Conservation (phyloP, 192 early-diverging fungal species). For the Helicostylum pulchrum region DNA sequence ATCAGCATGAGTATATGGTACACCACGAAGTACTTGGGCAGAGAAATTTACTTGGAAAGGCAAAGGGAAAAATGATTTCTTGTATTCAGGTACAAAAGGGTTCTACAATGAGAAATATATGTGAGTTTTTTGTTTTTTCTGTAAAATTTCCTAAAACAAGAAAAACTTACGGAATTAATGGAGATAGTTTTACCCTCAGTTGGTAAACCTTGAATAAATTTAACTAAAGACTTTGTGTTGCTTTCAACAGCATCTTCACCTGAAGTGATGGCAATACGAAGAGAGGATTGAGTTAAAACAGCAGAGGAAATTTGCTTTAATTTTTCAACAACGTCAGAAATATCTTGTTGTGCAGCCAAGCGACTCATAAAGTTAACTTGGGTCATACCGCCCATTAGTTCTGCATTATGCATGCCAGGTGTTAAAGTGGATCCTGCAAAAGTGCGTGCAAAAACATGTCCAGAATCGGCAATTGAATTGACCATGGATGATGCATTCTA, state of each 20-base stretch:
- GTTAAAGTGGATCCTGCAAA: constrained; percentile 64
- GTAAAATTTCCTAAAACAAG: background rate
- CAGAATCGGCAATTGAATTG: constrained; percentile 77
- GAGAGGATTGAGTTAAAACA: constrained; percentile 44
- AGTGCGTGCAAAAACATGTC: constrained; percentile 78
- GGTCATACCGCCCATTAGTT: constrained; percentile 55
- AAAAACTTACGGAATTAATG: constrained; percentile 11
- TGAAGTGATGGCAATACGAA: constrained; percentile 52
- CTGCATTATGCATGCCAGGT: constrained; percentile 47
- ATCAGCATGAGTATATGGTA: constrained; percentile 84
- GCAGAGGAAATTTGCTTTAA: constrained; percentile 48
- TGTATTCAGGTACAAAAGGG: constrained; percentile 47
- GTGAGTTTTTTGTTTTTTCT: background rate
- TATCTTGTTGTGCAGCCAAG: constrained; percentile 62
- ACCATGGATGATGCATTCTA: constrained; percentile 69
- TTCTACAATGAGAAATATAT: constrained; percentile 19
- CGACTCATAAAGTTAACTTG: constrained; percentile 82
- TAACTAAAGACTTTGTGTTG: constrained; percentile 41
- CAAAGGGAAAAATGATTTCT: constrained; percentile 74
- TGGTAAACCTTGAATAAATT: constrained; percentile 43
- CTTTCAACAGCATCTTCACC: constrained; percentile 45
- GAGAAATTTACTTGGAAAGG: constrained; percentile 88
- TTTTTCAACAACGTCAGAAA: constrained; percentile 57
- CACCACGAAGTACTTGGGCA: constrained; percentile 66
- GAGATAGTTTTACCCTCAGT: constrained; percentile 1